Base-by-base conservation (phyloP, 2,329 filamentous ascomycete genomes). In the Aspergillus costaricaensis region DNA sequence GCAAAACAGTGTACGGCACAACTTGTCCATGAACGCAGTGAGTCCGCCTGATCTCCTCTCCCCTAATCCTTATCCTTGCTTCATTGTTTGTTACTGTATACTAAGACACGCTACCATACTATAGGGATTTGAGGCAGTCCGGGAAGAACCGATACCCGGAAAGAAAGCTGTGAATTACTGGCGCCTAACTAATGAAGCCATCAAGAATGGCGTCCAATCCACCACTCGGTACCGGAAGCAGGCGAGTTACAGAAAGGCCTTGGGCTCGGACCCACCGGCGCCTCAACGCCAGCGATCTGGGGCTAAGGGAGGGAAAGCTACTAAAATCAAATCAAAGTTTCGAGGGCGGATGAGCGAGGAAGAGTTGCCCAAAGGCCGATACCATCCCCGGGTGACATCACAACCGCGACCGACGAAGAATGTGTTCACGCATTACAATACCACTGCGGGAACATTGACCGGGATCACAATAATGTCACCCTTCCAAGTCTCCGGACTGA, bases 1-100 rank as follows among this genome's bases (percentile, higher is more conserved):
- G 94, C 90, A 94, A 77, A 98, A 97, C 76, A 96, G 91, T 73
- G 96, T 98, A 65, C 86, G 94, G 2, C 94, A 98, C 75, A 98
- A 98, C 68, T 81, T 98, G 7, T 96, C 92, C 51, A 97, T 98
- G 93, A 98, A 98, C 69, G 84, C 85, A 62, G 94, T 97, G 86
- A 78, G 87, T 82, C 55, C 14, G 21, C 41, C 61, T 47, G 38
- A 52, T 65, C 55, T 19, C 25, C 7, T 2, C 25, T 59, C 38
- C 58, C 63, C 55, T 9, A 2, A 15, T 50, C 19, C 19, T 25
- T 5, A 39, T 17, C 56, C 55, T 43, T 56, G 12, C 7, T 56
- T 25, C 39, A 48, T 44, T 32, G 19, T 2, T 14, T 12, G 4
- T 32, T 14, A 32, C n/a, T 38, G 9, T 27, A 32, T 25, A 38